Evolutionary conservation across 2,329 filamentous ascomycete species (phyloP).

Genomic region (Colletotrichum plurivorum): DNA sequence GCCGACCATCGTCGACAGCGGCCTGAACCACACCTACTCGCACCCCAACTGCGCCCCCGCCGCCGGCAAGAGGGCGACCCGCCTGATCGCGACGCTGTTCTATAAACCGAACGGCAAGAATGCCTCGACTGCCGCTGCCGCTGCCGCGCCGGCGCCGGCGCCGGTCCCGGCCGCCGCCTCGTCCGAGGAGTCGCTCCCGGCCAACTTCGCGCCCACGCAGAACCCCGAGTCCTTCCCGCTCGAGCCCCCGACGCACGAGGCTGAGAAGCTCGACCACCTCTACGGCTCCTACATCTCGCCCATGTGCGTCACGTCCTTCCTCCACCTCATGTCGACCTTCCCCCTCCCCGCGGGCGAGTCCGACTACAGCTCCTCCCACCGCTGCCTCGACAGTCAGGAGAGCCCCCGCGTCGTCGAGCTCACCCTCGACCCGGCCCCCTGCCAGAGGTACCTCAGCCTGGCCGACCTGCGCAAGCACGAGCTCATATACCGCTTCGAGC

Average conservation of each 20-base stretch:
- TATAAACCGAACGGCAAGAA: constrained; percentile 64
- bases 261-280: constrained; percentile 74
- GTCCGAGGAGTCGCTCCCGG: constrained; percentile 57
- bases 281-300: constrained; percentile 77
- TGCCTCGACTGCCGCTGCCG: neutral
- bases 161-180: constrained; percentile 46
- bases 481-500: constrained; percentile 86
- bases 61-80: constrained; percentile 62
- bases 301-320: constrained; percentile 75
- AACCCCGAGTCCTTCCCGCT: constrained; percentile 72
- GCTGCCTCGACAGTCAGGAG: constrained; percentile 73
- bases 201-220: constrained; percentile 72
- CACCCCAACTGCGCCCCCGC: constrained; percentile 74
- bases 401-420: constrained; percentile 77
- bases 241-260: constrained; percentile 69
- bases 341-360: constrained; percentile 66
- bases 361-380: constrained; percentile 72
- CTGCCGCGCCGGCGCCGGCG: neutral
- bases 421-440: constrained; percentile 72
- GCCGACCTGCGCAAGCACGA: constrained; percentile 84
- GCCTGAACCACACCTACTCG: constrained; percentile 72
- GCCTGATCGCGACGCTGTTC: constrained; percentile 74
- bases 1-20: constrained; percentile 73
- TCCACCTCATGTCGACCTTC: constrained; percentile 76
- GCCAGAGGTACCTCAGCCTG: constrained; percentile 74